Conservation (phyloP, 148 eudicot genomes). For the Tetragonia tetragonoides region DNA sequence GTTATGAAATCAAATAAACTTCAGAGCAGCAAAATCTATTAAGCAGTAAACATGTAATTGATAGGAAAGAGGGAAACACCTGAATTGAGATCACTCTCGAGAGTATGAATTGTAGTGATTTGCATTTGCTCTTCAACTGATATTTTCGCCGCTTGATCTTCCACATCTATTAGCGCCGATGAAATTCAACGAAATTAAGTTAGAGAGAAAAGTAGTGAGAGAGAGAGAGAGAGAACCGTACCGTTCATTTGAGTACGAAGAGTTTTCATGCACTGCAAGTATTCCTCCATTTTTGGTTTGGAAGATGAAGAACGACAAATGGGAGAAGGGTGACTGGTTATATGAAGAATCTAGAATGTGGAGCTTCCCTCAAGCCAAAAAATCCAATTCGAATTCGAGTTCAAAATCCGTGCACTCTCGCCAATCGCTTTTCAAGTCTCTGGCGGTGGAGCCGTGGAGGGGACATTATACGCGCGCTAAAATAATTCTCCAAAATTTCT, state of each 20-base stretch:
- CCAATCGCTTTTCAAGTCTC: too few relatives aligned
- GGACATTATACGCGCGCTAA: too few relatives aligned
- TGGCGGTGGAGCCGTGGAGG: too few relatives aligned
- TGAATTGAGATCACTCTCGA: constrained; percentile 61
- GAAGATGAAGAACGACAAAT: background rate
- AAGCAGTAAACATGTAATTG: background rate
- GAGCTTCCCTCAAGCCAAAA: too few relatives aligned
- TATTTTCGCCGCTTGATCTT: constrained; percentile 78
- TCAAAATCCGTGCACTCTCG: too few relatives aligned
- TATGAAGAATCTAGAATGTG: too few relatives aligned
- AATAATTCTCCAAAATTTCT: too few relatives aligned
- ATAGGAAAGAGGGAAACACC: constrained; percentile 34
- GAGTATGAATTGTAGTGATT: constrained; percentile 57
- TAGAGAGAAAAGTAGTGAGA: background rate
- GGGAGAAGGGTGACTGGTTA: background rate
- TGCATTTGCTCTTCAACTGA: constrained; percentile 87
- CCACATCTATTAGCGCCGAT: constrained; percentile 55
- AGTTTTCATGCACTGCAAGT: constrained; percentile 71
- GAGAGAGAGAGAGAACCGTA: constrained; percentile 10
- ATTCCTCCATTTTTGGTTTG: constrained; percentile 60
- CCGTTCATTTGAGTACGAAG: constrained; percentile 79
- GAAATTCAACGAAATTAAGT: background rate
- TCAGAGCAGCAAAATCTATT: background rate
- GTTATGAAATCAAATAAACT: background rate
- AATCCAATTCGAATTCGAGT: too few relatives aligned